Percentiles rank a stretch among this genome's conserved stretches.
These are phyloP conservation scores for Dothistroma septosporum DNA, from an alignment of 2,329 filamentous ascomycete species.

Conservation along the genomic window DNA sequence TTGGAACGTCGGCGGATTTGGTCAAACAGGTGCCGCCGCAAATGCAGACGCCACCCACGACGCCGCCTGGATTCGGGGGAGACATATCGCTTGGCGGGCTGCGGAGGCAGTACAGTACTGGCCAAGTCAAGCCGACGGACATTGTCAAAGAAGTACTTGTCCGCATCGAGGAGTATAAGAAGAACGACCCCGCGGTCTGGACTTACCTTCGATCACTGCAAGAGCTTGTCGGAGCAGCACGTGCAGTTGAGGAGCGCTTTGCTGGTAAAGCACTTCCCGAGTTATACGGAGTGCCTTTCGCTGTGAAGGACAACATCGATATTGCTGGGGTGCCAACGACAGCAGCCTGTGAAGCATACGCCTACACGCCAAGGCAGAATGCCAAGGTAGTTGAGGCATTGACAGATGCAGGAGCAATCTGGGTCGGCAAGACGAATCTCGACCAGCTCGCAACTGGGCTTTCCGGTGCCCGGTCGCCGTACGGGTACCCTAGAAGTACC, in stretches of 20 bases:
- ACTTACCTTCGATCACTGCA: constrained; percentile 43
- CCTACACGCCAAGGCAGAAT: constrained; percentile 47
- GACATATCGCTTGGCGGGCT: constrained; percentile 44
- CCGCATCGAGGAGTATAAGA: constrained; percentile 48
- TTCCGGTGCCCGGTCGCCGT: constrained; percentile 56
- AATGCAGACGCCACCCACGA: constrained; percentile 36
- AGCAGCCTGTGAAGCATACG: constrained; percentile 48
- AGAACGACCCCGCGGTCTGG: constrained; percentile 50
- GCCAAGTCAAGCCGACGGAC: constrained; percentile 41
- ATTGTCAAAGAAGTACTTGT: constrained; percentile 45
- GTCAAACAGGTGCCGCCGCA: constrained; percentile 32
- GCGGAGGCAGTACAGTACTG: constrained; percentile 42
- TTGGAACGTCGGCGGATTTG: constrained; percentile 43
- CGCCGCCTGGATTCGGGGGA: constrained; percentile 39
- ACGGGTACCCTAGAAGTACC: constrained; percentile 53
- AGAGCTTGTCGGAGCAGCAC: constrained; percentile 40
- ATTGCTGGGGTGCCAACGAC: constrained; percentile 50
- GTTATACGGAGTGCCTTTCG: constrained; percentile 55
- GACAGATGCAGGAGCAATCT: constrained; percentile 51
- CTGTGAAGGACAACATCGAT: constrained; percentile 56
- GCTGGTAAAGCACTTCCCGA: constrained; percentile 43
- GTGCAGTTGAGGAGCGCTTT: constrained; percentile 40
- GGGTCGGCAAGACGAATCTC: constrained; percentile 59
- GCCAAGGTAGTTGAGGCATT: constrained; percentile 51
- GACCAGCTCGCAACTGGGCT: constrained; percentile 62